Conservation (phyloP, 108 stramenopile species). For the Conticribra guillardii region DNA sequence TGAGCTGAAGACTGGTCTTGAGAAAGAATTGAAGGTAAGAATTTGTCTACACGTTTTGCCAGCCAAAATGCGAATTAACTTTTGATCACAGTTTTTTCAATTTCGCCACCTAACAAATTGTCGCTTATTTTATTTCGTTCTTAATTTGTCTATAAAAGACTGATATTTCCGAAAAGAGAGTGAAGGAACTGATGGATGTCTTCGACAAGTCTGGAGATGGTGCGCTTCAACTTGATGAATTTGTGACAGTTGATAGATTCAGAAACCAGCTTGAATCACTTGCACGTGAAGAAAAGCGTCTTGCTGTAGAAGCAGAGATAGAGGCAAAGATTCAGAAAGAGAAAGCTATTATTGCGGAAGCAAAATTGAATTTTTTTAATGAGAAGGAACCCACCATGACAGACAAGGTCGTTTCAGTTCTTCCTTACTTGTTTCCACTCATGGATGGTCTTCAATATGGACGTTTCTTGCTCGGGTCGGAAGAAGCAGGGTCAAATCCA, state of each 20-base stretch:
- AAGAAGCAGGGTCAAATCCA: conserved; percentile 75
- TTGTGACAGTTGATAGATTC: conserved; percentile 73
- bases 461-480: conserved; percentile 64
- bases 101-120: conserved; percentile 1
- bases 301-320: conserved; percentile 59
- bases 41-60: background rate
- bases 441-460: conserved; percentile 88
- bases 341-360: conserved; percentile 51
- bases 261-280: conserved; percentile 75
- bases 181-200: conserved; percentile 69
- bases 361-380: conserved; percentile 70
- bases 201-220: conserved; percentile 83
- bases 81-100: background rate
- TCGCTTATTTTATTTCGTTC: background rate
- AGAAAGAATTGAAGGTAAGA: conserved; percentile 71
- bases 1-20: conserved; percentile 80
- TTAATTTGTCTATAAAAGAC: too few relatives aligned
- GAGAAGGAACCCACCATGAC: conserved; percentile 68
- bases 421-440: conserved; percentile 87
- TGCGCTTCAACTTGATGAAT: conserved; percentile 76
- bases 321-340: conserved; percentile 64
- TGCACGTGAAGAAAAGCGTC: conserved; percentile 75
- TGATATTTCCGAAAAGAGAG: conserved; percentile 75
- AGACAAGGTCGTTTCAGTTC: conserved; percentile 69
- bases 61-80: background rate